Conservation (phyloP, 73 alveolate genomes). For the Tetrahymena malaccensis region DNA sequence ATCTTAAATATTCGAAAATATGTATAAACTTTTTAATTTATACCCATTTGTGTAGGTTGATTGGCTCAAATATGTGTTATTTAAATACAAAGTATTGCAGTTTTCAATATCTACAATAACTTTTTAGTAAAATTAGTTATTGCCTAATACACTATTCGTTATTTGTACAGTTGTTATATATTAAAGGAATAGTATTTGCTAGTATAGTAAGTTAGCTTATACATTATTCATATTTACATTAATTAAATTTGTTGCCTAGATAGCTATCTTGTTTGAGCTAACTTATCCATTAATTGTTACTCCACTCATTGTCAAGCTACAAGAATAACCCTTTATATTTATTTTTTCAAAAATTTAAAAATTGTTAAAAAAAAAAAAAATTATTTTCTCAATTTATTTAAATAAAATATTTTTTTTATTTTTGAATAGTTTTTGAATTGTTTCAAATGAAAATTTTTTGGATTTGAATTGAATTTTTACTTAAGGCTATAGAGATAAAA, state of each 20-base stretch:
- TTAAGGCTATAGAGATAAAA: not conserved
- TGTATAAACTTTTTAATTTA: not conserved
- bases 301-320: not conserved
- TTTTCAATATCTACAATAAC: not conserved
- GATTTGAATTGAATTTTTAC: not conserved
- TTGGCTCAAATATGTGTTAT: not conserved
- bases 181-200: not conserved
- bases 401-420: no score
- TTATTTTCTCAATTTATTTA: not conserved
- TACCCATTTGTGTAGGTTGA: not conserved
- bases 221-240: not conserved
- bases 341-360: no score
- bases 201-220: not conserved
- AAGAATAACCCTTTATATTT: not conserved
- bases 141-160: not conserved
- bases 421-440: no score
- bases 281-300: not conserved
- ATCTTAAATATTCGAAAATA: not conserved
- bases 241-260: not conserved
- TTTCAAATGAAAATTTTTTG: no score
- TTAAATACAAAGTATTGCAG: not conserved
- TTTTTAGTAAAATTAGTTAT: not conserved
- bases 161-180: not conserved
- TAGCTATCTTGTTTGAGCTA: not conserved
- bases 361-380: not conserved